Base-by-base conservation (phyloP, 495 filamentous ascomycete species). In the Annulohypoxylon nitens region DNA sequence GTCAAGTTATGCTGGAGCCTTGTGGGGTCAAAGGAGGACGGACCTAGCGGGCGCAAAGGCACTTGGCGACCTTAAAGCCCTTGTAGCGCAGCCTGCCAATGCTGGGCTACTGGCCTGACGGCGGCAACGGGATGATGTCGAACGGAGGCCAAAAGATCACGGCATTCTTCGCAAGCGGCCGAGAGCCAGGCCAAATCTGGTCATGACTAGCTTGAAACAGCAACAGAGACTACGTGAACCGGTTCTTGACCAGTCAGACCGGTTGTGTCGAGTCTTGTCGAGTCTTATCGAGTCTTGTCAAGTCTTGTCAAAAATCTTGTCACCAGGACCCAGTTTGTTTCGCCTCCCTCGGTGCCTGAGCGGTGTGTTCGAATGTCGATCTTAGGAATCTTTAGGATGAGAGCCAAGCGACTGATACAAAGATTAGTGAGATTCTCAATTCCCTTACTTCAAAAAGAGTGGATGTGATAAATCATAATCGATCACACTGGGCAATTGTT, bases 341-440 rank as follows among this genome's bases (percentile, higher is more conserved):
- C 58, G 55, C 55, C 51, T 54, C 45, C 41, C 33, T 64, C 53
- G 53, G 53, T 61, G 30, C 53, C 59, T 60, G 53, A 69, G 70
- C 70, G 70, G 70, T 73, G 70, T 65, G 47, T 43, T 65, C 45
- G 30, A 18, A 18, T 64, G 70, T 54, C 70, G 70, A 73, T 73
- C 70, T 54, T 41, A 48, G 33, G 37, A 60, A 65, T 69, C 69
- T 65, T 54, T 41, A 48, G 33, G 37, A 60, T 2, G 39, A 37
- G 53, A 69, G 54, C 70, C 70, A 73, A 73, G 64, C 37, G 16
- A 60, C 63, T 63, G 63, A 33, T 26, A 48, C 43, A 10, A 36
- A 57, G 30, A 57, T 18, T 11, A 36, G 12, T 33, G n/a, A 55
- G 51, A 50, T 11, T 54, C 5, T 3, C 23, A 55, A 57, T 18